A percentile compares a stretch with the other conserved stretches of the same genome.
Evolutionary conservation across 305 asterid genomes (phyloP).

Genomic region (Euphrasia arctica): DNA sequence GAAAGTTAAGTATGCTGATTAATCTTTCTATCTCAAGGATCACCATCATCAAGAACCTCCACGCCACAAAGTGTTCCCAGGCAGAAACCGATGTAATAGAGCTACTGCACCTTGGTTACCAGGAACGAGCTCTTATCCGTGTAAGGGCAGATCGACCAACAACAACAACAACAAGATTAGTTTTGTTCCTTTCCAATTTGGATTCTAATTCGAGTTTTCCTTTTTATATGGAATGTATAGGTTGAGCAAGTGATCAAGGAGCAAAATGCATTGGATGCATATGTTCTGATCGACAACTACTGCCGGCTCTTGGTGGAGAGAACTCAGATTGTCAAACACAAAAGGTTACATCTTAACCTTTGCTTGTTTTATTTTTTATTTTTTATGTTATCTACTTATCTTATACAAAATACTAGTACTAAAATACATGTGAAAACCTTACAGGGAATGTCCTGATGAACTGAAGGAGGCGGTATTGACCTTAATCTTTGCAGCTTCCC

Average conservation of each 20-base stretch:
- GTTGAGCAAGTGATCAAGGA: conserved; percentile 46
- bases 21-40: conserved; percentile 39
- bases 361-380: not conserved
- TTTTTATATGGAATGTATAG: conserved; percentile 16
- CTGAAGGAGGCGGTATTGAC: conserved; percentile 40
- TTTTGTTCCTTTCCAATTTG: not conserved
- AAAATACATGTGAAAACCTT: not conserved
- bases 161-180: not conserved
- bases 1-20: conserved; percentile 27
- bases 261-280: conserved; percentile 39
- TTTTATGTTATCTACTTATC: not conserved
- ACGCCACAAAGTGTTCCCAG: conserved; percentile 28
- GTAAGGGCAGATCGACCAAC: conserved; percentile 23
- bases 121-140: conserved; percentile 34
- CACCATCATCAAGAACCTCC: conserved; percentile 33
- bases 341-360: conserved; percentile 24
- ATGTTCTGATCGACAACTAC: conserved; percentile 34
- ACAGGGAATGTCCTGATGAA: conserved; percentile 46
- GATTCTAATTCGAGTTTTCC: conserved; percentile 1
- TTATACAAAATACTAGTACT: not conserved
- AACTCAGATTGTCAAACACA: conserved; percentile 18
- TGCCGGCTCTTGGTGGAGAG: conserved; percentile 31
- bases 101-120: conserved; percentile 37
- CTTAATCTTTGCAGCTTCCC: conserved; percentile 51
- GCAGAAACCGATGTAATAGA: conserved; percentile 39